phyloP scores from a whole-genome alignment of 2,329 filamentous ascomycete species.

The Xylariaceae sp. region DNA sequence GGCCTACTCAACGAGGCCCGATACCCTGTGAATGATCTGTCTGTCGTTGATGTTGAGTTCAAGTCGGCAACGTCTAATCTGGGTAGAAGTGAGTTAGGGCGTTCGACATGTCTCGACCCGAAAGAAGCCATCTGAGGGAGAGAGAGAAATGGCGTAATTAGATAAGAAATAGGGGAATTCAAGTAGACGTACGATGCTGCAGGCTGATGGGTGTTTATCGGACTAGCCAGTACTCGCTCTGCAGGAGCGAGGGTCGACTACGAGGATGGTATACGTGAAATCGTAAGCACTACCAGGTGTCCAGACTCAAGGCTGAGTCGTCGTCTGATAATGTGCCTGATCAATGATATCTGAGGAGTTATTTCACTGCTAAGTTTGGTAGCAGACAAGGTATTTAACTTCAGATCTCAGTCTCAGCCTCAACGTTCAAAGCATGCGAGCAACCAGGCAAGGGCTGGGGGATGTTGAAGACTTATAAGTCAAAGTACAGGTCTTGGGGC shows the following conservation, averaged over 20 bases:
- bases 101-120: slow-evolving; percentile 25
- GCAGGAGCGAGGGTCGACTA: slow-evolving; percentile 1
- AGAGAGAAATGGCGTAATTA: background rate
- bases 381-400: slow-evolving; percentile 22
- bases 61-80: slow-evolving; percentile 31
- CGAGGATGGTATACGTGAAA: slow-evolving; percentile 11
- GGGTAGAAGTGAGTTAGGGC: slow-evolving; percentile 34
- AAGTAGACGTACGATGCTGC: slow-evolving; percentile 26
- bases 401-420: slow-evolving; percentile 28
- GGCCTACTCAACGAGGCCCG: no score
- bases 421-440: slow-evolving; percentile 11
- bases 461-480: slow-evolving; percentile 27
- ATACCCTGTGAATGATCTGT: slow-evolving; percentile 5
- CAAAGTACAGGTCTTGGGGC: slow-evolving; percentile 15
- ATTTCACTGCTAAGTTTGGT: slow-evolving; percentile 23
- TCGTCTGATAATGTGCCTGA: slow-evolving; percentile 19
- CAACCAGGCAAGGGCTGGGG: slow-evolving; percentile 21
- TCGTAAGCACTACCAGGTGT: slow-evolving; percentile 7
- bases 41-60: slow-evolving; percentile 25
- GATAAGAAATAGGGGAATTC: slow-evolving; percentile 18
- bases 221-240: background rate
- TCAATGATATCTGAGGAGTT: slow-evolving; percentile 15
- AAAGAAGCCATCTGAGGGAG: slow-evolving; percentile 27
- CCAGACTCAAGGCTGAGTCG: slow-evolving; percentile 6
- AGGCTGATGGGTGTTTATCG: slow-evolving; percentile 3